Evolutionary conservation across 306 rosid genomes (phyloP), one percentile per base, ranked within the genome.

Genomic region (Cicer bijugum): DNA sequence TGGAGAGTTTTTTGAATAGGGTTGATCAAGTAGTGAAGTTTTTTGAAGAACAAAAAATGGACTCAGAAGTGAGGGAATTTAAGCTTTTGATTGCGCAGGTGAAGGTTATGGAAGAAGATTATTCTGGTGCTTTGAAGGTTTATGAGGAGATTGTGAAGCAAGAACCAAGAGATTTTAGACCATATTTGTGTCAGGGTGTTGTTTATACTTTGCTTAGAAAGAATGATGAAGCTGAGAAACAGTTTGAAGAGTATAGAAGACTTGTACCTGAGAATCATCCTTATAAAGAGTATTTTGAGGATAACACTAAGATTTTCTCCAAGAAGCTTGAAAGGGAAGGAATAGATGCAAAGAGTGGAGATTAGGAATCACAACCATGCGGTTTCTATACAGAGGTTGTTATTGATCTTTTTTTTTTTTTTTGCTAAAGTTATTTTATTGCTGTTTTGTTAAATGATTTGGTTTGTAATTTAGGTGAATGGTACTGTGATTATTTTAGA

Each of bases 141-240:
- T 94, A 91, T 75, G 83, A 89, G 62, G 91, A 91, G 69, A 89
- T 94, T 55, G 96, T 61, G 33, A 88, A 67, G 82, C 91, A 89
- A 20, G 95, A 94, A 67, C 98, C 98, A 0, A 82, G 84, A 67
- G 98, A 94, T 84, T 94, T 89, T 82, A 87, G 97, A 83, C 97
- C 97, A 15, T 87, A 89, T 72, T 59, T 94, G 67, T 88, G 99
- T 88, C 96, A 85, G 76, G 96, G 97, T 9, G 86, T 94, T n/a
- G 87, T 94, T 8, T 91, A 89, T 75, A 79, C 92, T 44, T 40
- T 94, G 84, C 83, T 91, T 65, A 86, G 74, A 68, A 91, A 84
- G 83, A 82, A 82, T 12, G 91, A 86, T 66, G 97, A 94, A 70
- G 99, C 99, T 0, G 88, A 87, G 74, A 87, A 90, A 63, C 92